Evolutionary conservation across 352 stramenopile species (phyloP), one percentile per base, ranked within the genome.

Genomic region (Phytophthora podocarpi): DNA sequence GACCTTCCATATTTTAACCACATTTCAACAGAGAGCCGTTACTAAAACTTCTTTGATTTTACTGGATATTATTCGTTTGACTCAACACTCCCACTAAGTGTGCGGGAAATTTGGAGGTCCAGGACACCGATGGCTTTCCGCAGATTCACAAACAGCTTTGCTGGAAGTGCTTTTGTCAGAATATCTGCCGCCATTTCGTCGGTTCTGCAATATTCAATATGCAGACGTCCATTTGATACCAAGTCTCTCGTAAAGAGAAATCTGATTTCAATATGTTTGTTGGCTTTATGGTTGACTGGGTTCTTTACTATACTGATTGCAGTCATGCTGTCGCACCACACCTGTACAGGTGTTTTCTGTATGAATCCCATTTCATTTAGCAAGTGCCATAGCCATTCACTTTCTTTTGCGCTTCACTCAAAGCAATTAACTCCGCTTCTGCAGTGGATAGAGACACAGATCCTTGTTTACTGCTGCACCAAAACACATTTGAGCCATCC

Each of bases 191-290:
- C 34, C 62, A 66, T 67, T 13, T 66, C 55, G 8, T 35, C 35
- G 16, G 56, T 59, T 12, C 37, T 3, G 31, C 59, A 60, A 36
- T 66, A 60, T 0, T 16, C 31, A 20, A 60, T 48, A 10, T 54
- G 42, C 5, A 59, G 21, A 4, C 57, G 27, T 24, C 49, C 41
- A 2, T 24, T 16, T 30, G 55, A 48, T 5, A 59, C 37, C 2
- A 71, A 21, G 23, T 63, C 35, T 27, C 49, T 42, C 5, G 48
- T 67, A 21, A 71, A 67, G 0, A 67, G 21, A 54, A 43, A 59
- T 26, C 36, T 16, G 23, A 64, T 71, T n/a, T 71, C 49, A 50
- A 71, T 60, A 15, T 61, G 47, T 37, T 70, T 60, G n/a, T 43
- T 70, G 0, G 49, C 45, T 51, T 70, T 70, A 20, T 65, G 32